Conservation (phyloP, 352 stramenopile genomes). For the Elongisporangium senticosum region DNA sequence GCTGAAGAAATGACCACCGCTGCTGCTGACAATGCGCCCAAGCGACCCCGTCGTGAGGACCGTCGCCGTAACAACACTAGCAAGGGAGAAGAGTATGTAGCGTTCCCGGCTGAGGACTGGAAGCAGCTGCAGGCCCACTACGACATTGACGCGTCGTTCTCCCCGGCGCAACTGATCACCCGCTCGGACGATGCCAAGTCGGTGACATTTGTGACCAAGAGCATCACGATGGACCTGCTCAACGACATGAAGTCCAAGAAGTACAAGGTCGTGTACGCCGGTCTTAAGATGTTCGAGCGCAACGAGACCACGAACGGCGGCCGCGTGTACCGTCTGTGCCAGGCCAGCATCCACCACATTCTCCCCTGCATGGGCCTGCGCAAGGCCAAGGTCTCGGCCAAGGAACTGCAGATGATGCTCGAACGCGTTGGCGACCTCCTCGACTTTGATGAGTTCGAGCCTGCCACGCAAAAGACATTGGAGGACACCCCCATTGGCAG, state of each 20-base stretch:
- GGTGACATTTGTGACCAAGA: slow-evolving; percentile 81
- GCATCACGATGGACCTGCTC: slow-evolving; percentile 73
- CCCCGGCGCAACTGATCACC: slow-evolving; percentile 76
- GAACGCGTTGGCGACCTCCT: slow-evolving; percentile 77
- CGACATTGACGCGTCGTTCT: slow-evolving; percentile 59
- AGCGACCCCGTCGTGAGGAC: slow-evolving; percentile 21
- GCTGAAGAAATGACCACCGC: slow-evolving; percentile 10
- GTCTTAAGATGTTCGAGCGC: slow-evolving; percentile 91
- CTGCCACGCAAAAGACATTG: slow-evolving; percentile 38
- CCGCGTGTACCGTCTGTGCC: slow-evolving; percentile 86
- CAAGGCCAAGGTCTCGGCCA: slow-evolving; percentile 51
- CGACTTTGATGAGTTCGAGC: slow-evolving; percentile 80
- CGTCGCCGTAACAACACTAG: slow-evolving; percentile 45
- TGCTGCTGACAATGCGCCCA: not conserved
- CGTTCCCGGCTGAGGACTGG: slow-evolving; percentile 56
- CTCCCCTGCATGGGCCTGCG: slow-evolving; percentile 75
- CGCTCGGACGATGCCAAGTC: slow-evolving; percentile 84
- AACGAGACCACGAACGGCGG: slow-evolving; percentile 65
- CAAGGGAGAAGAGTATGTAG: slow-evolving; percentile 69
- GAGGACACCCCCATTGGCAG: slow-evolving; percentile 63
- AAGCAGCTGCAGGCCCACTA: slow-evolving; percentile 73
- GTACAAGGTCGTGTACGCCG: slow-evolving; percentile 88
- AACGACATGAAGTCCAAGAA: slow-evolving; percentile 85
- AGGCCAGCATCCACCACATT: slow-evolving; percentile 81
- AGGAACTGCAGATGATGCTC: slow-evolving; percentile 84